A percentile compares a stretch with the other conserved stretches of the same genome.
Conservation (phyloP, 352 stramenopile genomes). For the Pythium guiyangense region DNA sequence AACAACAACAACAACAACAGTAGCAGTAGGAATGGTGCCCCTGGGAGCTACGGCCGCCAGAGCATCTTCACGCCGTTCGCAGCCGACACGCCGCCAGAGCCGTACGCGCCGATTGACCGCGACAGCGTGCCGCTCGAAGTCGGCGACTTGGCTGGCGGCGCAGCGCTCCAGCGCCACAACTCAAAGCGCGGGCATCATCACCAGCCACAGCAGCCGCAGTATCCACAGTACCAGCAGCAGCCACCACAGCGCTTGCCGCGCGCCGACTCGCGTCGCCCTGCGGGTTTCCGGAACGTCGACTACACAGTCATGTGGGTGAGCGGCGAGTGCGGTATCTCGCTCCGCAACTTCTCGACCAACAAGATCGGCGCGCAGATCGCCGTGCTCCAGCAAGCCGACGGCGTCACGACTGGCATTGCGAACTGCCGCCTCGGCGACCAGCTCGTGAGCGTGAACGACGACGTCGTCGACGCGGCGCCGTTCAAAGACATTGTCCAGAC, state of each 20-base stretch:
- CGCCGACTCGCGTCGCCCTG: constrained; percentile 2
- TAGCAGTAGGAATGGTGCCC: constrained; percentile 1
- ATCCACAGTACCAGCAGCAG: constrained; percentile 21
- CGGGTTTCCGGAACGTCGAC: constrained; percentile 18
- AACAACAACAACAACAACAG: constrained; percentile 13
- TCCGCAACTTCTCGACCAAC: constrained; percentile 75
- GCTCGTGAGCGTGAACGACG: constrained; percentile 70
- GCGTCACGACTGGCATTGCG: constrained; percentile 71
- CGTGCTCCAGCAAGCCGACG: constrained; percentile 70
- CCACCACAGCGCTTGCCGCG: constrained; percentile 16
- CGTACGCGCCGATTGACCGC: constrained; percentile 3
- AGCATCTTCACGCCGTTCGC: constrained; percentile 40
- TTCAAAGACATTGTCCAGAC: constrained; percentile 80
- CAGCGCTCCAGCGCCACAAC: constrained; percentile 20
- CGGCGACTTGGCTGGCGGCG: constrained; percentile 2
- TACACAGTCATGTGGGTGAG: constrained; percentile 82
- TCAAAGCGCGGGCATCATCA: constrained; percentile 23
- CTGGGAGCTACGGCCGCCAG: constrained; percentile 3
- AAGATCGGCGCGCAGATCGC: constrained; percentile 79
- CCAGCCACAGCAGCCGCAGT: constrained; percentile 27
- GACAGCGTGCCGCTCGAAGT: constrained; percentile 16
- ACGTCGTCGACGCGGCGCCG: constrained; percentile 44
- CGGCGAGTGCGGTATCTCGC: constrained; percentile 79
- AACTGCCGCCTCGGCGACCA: constrained; percentile 75
- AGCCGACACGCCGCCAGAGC: constrained; percentile 1